Conservation (phyloP, 75 land plant genomes). For the Pinus taeda region DNA sequence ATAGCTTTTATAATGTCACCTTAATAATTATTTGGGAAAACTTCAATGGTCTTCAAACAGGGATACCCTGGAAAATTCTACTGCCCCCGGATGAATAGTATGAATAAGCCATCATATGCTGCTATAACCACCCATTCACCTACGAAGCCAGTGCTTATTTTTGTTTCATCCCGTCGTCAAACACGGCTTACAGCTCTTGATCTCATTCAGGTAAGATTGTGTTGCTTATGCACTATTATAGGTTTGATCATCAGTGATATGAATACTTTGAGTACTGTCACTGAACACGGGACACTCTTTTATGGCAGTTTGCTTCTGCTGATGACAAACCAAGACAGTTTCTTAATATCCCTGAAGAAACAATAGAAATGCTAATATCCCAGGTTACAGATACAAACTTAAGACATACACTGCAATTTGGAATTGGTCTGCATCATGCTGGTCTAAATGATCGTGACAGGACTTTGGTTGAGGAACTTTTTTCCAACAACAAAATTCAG, state of each 20-base stretch:
- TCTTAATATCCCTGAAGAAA: slow-evolving; percentile 72
- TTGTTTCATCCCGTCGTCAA: slow-evolving; percentile 98
- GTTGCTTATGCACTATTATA: not conserved
- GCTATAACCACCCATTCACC: slow-evolving; percentile 99
- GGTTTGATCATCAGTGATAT: not conserved
- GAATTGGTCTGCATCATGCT: slow-evolving; percentile 98
- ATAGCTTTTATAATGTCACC: not conserved
- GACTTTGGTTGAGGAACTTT: slow-evolving; percentile 93
- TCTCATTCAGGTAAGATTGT: slow-evolving; percentile 83
- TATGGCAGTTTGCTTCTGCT: slow-evolving; percentile 81
- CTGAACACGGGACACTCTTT: slow-evolving; percentile 6
- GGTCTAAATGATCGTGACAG: slow-evolving; percentile 92
- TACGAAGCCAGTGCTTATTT: slow-evolving; percentile 88
- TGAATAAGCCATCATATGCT: slow-evolving; percentile 99
- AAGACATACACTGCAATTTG: slow-evolving; percentile 96
- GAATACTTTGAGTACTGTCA: not conserved
- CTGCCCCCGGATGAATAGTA: slow-evolving; percentile 99
- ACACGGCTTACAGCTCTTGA: slow-evolving; percentile 96
- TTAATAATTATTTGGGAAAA: too few species aligned
- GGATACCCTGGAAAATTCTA: slow-evolving; percentile 98
- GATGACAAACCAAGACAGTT: slow-evolving; percentile 93
- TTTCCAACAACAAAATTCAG: slow-evolving; percentile 94
- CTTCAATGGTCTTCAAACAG: slow-evolving; percentile 26
- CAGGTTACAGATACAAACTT: slow-evolving; percentile 81
- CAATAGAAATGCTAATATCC: slow-evolving; percentile 69